These are phyloP conservation scores for Phialophora chinensis DNA, from an alignment of 2,329 filamentous ascomycete genomes.

Conservation along the genomic window DNA sequence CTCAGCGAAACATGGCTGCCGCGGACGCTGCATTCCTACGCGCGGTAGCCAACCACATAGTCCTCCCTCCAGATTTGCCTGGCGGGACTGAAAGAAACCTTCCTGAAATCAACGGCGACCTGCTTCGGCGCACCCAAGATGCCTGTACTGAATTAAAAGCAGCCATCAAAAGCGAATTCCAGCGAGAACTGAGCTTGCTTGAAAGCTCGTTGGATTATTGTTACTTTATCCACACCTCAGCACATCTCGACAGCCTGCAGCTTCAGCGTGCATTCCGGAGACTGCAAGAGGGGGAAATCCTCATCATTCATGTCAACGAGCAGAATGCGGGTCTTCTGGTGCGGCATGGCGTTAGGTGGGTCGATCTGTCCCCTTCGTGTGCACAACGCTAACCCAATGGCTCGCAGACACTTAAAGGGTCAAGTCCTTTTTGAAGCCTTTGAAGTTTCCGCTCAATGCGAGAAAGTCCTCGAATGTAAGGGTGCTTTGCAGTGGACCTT, in stretches of 20 bases:
- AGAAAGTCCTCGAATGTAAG: slow-evolving; percentile 57
- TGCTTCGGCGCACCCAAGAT: slow-evolving; percentile 43
- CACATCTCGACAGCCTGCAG: slow-evolving; percentile 15
- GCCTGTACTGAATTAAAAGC: slow-evolving; percentile 39
- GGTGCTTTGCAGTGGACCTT: slow-evolving; percentile 65
- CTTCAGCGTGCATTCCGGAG: slow-evolving; percentile 38
- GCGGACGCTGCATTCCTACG: slow-evolving; percentile 7
- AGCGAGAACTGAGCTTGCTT: slow-evolving; percentile 15
- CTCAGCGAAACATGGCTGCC: background rate
- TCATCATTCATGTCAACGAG: slow-evolving; percentile 54
- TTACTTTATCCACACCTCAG: slow-evolving; percentile 9
- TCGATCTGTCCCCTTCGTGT: slow-evolving; percentile 6
- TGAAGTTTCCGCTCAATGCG: slow-evolving; percentile 62
- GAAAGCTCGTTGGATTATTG: slow-evolving; percentile 19
- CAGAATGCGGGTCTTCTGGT: slow-evolving; percentile 59
- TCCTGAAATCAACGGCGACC: slow-evolving; percentile 40
- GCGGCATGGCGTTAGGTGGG: slow-evolving; percentile 45
- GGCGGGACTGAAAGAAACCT: slow-evolving; percentile 44
- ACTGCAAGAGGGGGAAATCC: slow-evolving; percentile 42
- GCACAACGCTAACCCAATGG: background rate
- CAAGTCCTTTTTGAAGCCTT: slow-evolving; percentile 64
- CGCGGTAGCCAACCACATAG: slow-evolving; percentile 46
- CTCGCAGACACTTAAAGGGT: slow-evolving; percentile 35
- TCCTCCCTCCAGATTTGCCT: slow-evolving; percentile 49
- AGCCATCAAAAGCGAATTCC: slow-evolving; percentile 6